Percentiles rank a stretch among this genome's conserved stretches.
Evolutionary conservation across 352 stramenopile species (phyloP).

Genomic region (Phytophthora pistaciae): DNA sequence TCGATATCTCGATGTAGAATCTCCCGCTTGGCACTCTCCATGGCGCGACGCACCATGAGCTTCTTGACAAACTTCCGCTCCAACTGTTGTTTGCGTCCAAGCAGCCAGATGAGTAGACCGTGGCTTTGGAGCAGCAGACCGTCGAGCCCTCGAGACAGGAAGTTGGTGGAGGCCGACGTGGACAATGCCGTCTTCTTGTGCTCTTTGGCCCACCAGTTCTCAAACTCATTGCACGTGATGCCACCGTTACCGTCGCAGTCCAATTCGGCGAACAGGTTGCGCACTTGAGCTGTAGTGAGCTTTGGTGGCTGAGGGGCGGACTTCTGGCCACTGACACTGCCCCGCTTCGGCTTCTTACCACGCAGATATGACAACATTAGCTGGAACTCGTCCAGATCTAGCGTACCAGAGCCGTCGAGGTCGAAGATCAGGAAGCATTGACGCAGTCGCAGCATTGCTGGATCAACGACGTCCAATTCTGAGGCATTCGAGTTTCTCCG

Average conservation of each 20-base stretch:
- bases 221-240: conserved; percentile 46
- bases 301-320: conserved; percentile 19
- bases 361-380: conserved; percentile 60
- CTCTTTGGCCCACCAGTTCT: conserved; percentile 47
- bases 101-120: conserved; percentile 55
- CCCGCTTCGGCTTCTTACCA: conserved; percentile 19
- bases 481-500: neutral
- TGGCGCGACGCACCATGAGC: conserved; percentile 41
- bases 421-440: conserved; percentile 62
- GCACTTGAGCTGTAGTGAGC: conserved; percentile 41
- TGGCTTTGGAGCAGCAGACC: conserved; percentile 51
- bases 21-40: conserved; percentile 37
- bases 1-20: conserved; percentile 29
- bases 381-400: conserved; percentile 62
- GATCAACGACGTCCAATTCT: neutral
- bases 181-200: conserved; percentile 21
- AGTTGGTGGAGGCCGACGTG: conserved; percentile 44
- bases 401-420: conserved; percentile 50
- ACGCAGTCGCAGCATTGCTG: conserved; percentile 31
- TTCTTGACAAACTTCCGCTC: conserved; percentile 67
- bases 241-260: conserved; percentile 41
- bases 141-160: conserved; percentile 43
- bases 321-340: conserved; percentile 5
- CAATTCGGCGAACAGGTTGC: conserved; percentile 50
- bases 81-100: conserved; percentile 52